phyloP scores from a whole-genome alignment of 768 basidiomycete species.

The Collybia mongolica region DNA sequence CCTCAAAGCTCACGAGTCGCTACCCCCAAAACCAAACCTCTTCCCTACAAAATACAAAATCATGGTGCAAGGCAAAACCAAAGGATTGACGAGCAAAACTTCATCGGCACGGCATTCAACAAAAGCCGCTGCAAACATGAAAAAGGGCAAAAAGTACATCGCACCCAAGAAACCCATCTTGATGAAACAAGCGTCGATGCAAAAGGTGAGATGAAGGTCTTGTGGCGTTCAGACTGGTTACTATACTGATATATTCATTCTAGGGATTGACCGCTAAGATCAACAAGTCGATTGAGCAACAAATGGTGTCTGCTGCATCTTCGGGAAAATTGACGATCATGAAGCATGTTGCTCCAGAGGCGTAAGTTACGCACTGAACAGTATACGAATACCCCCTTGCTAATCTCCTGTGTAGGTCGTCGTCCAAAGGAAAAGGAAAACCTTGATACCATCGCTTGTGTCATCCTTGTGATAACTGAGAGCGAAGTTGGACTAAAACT shows the following conservation, averaged over 20 bases:
- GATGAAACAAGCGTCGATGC: slow-evolving; percentile 74
- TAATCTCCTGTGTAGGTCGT: slow-evolving; percentile 4
- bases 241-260: not conserved
- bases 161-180: slow-evolving; percentile 79
- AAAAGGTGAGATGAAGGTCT: slow-evolving; percentile 51
- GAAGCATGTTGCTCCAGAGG: slow-evolving; percentile 60
- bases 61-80: slow-evolving; percentile 89
- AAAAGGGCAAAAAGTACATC: slow-evolving; percentile 77
- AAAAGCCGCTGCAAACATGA: slow-evolving; percentile 67
- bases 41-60: not conserved
- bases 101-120: slow-evolving; percentile 55
- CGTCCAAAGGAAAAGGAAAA: slow-evolving; percentile 17
- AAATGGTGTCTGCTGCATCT: slow-evolving; percentile 88
- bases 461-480: no score
- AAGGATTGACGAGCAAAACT: slow-evolving; percentile 64
- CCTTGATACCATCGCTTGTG: slow-evolving; percentile 1
- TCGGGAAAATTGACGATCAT: slow-evolving; percentile 91
- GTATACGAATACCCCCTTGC: not conserved
- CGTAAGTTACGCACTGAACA: slow-evolving; percentile 24
- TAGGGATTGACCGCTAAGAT: slow-evolving; percentile 89
- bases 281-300: slow-evolving; percentile 86
- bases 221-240: not conserved
- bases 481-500: no score
- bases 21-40: slow-evolving; percentile 4
- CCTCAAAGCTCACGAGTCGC: no score